Evolutionary conservation across 2,329 filamentous ascomycete species (phyloP), one percentile per base, ranked within the genome.

Genomic region (Claviceps pusilla): DNA sequence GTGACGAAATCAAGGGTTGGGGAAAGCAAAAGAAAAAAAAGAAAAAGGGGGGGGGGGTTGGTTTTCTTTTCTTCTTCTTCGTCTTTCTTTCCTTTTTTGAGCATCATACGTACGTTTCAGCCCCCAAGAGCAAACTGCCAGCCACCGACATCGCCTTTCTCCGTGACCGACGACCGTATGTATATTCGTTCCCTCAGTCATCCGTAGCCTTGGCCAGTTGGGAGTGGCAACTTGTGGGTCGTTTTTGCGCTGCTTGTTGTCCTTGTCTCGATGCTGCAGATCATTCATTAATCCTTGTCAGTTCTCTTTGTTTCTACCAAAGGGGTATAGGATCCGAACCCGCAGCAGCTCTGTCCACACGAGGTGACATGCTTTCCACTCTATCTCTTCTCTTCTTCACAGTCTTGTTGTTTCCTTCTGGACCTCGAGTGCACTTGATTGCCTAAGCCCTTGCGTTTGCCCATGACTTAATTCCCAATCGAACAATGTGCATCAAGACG

Each of bases 221-320:
- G 6, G 35, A 12, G 35, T 37, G 35, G 35, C 35, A 37, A 37
- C 35, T 10, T 37, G 35, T 37, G 51, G 50, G 51, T 53, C 42
- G 51, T 31, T 41, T 41, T 42, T 53, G 51, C 45, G 19, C 50
- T 12, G 35, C 35, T 39, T 12, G 9, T 39, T 41, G 37, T 29
- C 39, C 51, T 53, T 28, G 12, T 53, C 46, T 45, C 46, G 46
- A 50, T 35, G 47, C 33, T 35, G 47, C 47, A 54, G 47, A 54
- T 54, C 52, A 54, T 37, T 54, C 52, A 54, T 37, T 6, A 42
- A 48, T 48, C 46, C 46, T 10, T 48, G 46, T 48, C 28, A 29
- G 11, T 6, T 46, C 3, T 31, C 37, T 42, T 37, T 51, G 19
- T 33, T 41, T 41, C 37, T 37, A 29, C 4, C n/a, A 7, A 24